These are phyloP conservation scores for Globomyces sp. DNA, from an alignment of 371 early-diverging fungal genomes.

Conservation along the genomic window DNA sequence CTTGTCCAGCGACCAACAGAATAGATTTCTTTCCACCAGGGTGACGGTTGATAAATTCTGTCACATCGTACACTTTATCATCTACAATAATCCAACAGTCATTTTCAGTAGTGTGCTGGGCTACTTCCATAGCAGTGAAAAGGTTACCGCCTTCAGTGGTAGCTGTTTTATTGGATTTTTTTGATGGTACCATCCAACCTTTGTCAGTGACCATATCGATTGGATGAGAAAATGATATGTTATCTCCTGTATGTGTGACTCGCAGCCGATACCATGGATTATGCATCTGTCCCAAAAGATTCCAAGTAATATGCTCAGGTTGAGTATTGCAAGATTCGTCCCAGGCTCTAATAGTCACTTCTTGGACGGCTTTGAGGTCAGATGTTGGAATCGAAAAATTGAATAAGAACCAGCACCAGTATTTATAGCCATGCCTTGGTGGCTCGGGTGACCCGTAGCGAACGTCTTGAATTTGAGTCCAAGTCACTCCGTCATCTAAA, in stretches of 20 bases:
- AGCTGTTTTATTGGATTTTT: background rate
- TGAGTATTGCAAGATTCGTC: slow-evolving; percentile 72
- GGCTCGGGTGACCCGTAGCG: slow-evolving; percentile 46
- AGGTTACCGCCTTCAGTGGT: background rate
- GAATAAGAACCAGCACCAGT: slow-evolving; percentile 74
- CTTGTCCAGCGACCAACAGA: slow-evolving; percentile 54
- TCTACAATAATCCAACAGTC: slow-evolving; percentile 39
- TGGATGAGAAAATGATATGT: background rate
- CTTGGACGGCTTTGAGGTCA: slow-evolving; percentile 49
- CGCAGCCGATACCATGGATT: slow-evolving; percentile 69
- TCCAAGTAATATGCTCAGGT: slow-evolving; percentile 73
- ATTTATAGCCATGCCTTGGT: slow-evolving; percentile 38
- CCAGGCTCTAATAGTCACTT: slow-evolving; percentile 70
- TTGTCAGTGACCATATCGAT: slow-evolving; percentile 7
- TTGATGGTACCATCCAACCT: slow-evolving; percentile 6
- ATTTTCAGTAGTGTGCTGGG: slow-evolving; percentile 30
- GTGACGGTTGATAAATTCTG: slow-evolving; percentile 29
- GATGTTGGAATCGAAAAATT: slow-evolving; percentile 36
- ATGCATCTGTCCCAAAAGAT: slow-evolving; percentile 73
- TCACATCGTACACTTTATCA: slow-evolving; percentile 32
- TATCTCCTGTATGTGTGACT: slow-evolving; percentile 21
- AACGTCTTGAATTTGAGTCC: slow-evolving; percentile 45
- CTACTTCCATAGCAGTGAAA: slow-evolving; percentile 27
- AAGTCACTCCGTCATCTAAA: slow-evolving; percentile 66
- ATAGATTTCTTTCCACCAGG: slow-evolving; percentile 34